Evolutionary conservation across 352 stramenopile species (phyloP).

Genomic region (Phytophthora syringae): DNA sequence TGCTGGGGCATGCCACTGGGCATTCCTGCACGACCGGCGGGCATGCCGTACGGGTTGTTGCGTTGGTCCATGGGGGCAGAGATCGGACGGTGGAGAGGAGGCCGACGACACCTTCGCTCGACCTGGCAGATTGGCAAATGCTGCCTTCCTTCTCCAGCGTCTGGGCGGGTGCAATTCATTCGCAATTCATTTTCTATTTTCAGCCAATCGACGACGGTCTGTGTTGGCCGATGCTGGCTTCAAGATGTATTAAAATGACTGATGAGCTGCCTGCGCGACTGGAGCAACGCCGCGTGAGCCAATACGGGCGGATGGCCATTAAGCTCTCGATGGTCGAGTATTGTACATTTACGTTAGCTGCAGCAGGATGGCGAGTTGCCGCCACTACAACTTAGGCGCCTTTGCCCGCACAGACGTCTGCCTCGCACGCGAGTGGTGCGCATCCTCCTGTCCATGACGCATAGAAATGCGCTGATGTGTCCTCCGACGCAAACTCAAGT

Average conservation of each 20-base stretch:
- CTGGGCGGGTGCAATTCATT: slow-evolving; percentile 27
- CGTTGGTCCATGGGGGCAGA: slow-evolving; percentile 82
- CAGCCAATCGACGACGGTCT: slow-evolving; percentile 16
- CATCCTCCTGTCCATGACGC: slow-evolving; percentile 15
- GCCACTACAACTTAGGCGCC: neutral
- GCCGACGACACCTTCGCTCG: no score
- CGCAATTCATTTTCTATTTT: slow-evolving; percentile 23
- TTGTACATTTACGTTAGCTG: neutral
- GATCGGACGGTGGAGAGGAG: no score
- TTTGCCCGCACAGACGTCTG: neutral
- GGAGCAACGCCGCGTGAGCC: neutral
- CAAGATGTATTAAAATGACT: no score
- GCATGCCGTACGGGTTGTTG: slow-evolving; percentile 66
- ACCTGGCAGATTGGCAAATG: slow-evolving; percentile 40
- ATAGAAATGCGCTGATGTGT: slow-evolving; percentile 14
- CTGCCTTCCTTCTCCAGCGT: slow-evolving; percentile 14
- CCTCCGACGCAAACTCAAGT: slow-evolving; percentile 19
- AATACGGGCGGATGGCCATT: neutral
- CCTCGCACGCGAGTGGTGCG: neutral
- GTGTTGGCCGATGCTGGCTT: neutral
- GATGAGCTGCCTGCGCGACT: no score
- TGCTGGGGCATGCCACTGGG: slow-evolving; percentile 47
- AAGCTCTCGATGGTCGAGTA: neutral
- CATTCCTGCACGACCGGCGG: slow-evolving; percentile 41
- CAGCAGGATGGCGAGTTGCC: neutral